phyloP scores from a whole-genome alignment of 2,329 filamentous ascomycete genomes.

The Pseudonectria foliicola region DNA sequence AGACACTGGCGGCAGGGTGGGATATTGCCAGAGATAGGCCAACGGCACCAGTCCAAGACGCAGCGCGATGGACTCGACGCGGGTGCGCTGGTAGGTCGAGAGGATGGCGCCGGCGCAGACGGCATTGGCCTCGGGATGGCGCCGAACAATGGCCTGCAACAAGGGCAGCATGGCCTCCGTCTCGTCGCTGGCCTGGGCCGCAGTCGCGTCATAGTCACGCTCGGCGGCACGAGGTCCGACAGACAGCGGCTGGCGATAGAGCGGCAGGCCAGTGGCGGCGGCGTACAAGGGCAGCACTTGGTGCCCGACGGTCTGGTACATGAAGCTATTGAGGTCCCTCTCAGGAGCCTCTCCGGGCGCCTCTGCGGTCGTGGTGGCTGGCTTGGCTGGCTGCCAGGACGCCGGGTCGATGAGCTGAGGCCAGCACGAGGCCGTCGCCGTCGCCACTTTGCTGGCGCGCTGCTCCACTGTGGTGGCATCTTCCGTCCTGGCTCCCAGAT shows the following conservation, averaged over 20 bases:
- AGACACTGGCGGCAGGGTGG: slow-evolving; percentile 52
- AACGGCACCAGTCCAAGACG: slow-evolving; percentile 76
- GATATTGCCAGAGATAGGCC: slow-evolving; percentile 90
- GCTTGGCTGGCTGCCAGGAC: slow-evolving; percentile 10
- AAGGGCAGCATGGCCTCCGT: slow-evolving; percentile 81
- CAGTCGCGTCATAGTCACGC: slow-evolving; percentile 55
- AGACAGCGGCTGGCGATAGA: slow-evolving; percentile 72
- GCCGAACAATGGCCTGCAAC: slow-evolving; percentile 56
- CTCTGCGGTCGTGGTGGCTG: slow-evolving; percentile 5
- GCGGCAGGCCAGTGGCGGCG: slow-evolving; percentile 67
- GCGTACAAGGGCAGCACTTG: slow-evolving; percentile 79
- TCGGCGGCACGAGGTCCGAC: slow-evolving; percentile 57
- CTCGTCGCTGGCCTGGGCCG: slow-evolving; percentile 54
- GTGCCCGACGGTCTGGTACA: slow-evolving; percentile 98
- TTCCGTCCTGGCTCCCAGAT: no score
- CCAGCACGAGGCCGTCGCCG: slow-evolving; percentile 1
- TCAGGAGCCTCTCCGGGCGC: slow-evolving; percentile 18
- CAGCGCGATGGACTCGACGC: slow-evolving; percentile 87
- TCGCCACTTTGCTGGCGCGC: no score
- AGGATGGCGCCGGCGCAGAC: slow-evolving; percentile 87
- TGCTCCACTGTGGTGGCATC: no score
- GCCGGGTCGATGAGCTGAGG: slow-evolving; percentile 17
- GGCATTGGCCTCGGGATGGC: slow-evolving; percentile 76
- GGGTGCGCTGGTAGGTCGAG: slow-evolving; percentile 90
- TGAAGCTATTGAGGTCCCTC: slow-evolving; percentile 83